Evolutionary conservation across 2,329 filamentous ascomycete genomes (phyloP).

Genomic region (Orbilia blumenaviensis): DNA sequence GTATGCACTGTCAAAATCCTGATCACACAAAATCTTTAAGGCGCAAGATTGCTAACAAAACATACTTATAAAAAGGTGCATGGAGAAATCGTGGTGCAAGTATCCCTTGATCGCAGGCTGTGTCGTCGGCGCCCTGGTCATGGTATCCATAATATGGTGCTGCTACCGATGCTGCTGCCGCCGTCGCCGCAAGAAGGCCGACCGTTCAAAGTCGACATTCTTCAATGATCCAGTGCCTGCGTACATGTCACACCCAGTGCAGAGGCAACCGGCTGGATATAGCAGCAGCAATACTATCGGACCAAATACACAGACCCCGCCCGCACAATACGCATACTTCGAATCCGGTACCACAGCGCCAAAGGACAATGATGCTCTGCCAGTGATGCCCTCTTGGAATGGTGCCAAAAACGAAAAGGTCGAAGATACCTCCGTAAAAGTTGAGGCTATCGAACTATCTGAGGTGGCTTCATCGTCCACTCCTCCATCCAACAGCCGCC

Average conservation of each 20-base stretch:
- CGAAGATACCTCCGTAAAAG: constrained; percentile 45
- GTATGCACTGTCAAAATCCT: too few species aligned
- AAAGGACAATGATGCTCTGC: constrained; percentile 55
- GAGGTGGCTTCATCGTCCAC: constrained; percentile 38
- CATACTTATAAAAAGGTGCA: constrained; percentile 24
- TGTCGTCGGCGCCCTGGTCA: constrained; percentile 55
- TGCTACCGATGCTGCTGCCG: constrained; percentile 56
- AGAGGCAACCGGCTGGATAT: neutral
- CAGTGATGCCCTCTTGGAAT: constrained; percentile 57
- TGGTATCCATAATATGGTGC: constrained; percentile 56
- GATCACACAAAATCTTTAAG: neutral
- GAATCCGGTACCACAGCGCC: constrained; percentile 44
- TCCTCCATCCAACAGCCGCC: constrained; percentile 9
- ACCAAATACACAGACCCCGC: constrained; percentile 15
- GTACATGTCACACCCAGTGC: constrained; percentile 29
- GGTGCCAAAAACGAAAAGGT: constrained; percentile 54
- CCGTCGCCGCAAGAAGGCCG: constrained; percentile 29
- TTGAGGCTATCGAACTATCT: constrained; percentile 46
- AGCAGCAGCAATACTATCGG: constrained; percentile 21
- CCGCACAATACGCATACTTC: constrained; percentile 57
- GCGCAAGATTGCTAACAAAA: neutral
- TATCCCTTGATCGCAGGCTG: constrained; percentile 57
- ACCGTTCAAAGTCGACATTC: constrained; percentile 46
- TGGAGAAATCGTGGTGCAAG: constrained; percentile 54
- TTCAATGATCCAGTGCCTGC: constrained; percentile 46